Base-by-base conservation (phyloP, 148 eudicot species). In the Rhododendron simsii region DNA sequence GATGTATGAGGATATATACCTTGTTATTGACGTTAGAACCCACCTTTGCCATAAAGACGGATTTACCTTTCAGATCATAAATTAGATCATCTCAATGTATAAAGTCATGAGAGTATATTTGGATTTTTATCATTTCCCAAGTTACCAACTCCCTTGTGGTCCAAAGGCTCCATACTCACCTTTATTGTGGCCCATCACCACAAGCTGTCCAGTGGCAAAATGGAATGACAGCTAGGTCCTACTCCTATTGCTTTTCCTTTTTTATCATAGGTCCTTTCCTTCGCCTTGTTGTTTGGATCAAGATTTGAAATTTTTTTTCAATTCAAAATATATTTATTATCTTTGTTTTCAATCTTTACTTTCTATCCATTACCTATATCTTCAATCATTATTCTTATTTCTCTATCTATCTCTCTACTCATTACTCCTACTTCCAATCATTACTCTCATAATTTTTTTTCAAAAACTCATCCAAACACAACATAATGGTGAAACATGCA, bases 171-270 rank as follows among this genome's bases (percentile, higher is more conserved):
- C 39, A 71, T 11, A 71, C 76, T 50, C 15, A 50, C 53, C 57
- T 21, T 14, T 48, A 47, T 48, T 26, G 82, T 61, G 50, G 84
- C 53, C 76, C 84, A 83, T 61, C 84, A 23, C 53, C 84, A 23
- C 37, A 35, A 61, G 50, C 74, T 63, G 41, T 5, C 76, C 35
- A 4, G 21, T 63, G 9, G 12, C 13, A 65, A 65, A 65, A n/a
- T 65, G 30, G 13, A 65, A 65, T 65, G 73, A 65, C 73, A 67
- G 33, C 35, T 67, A 11, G 35, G 73, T 63, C 30, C 71, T n/a
- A 12, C 28, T n/a, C 71, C 61, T 15, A 4, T 4, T 55, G 5
- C 20, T n/a, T 9, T n/a, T n/a, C 4, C 2, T 61, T 61, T n/a
- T 63, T 63, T 10, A 8, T 9, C 30, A 63, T 23, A 63, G 28